Percentiles rank a stretch among this genome's conserved stretches.
Evolutionary conservation across 441 rosid genomes (phyloP).

Genomic region (Aleurites moluccanus): DNA sequence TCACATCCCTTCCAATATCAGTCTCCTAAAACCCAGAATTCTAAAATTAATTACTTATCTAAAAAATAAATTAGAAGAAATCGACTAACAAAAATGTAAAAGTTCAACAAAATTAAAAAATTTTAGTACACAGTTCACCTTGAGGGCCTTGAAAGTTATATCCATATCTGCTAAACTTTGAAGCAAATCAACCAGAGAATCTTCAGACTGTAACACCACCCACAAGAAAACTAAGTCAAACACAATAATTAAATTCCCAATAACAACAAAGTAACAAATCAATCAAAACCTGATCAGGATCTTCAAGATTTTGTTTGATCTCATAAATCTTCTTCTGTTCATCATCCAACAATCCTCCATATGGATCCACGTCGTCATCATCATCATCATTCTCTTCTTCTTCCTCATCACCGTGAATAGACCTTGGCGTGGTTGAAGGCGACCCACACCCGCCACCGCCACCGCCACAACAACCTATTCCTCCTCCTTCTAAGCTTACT

Average conservation of each 20-base stretch:
- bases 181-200: conserved; percentile 79
- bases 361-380: conserved; percentile 60
- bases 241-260: background rate
- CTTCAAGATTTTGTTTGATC: conserved; percentile 82
- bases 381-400: conserved; percentile 25
- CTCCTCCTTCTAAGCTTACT: conserved; percentile 11
- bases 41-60: background rate
- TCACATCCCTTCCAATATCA: conserved; percentile 89
- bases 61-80: background rate
- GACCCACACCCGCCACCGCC: conserved; percentile 25
- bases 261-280: background rate
- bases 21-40: conserved; percentile 54
- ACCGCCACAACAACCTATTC: background rate
- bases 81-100: background rate
- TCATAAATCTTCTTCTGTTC: conserved; percentile 75
- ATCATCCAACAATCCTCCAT: conserved; percentile 86
- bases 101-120: background rate
- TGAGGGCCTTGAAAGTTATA: conserved; percentile 82
- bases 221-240: conserved; percentile 29
- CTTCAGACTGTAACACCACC: conserved; percentile 58
- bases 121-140: conserved; percentile 41
- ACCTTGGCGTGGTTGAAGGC: conserved; percentile 47
- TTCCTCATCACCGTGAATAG: conserved; percentile 41
- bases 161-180: conserved; percentile 93
- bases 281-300: conserved; percentile 72